phyloP scores from a whole-genome alignment of 805 yeast genomes.

The Lipomyces sp. region DNA sequence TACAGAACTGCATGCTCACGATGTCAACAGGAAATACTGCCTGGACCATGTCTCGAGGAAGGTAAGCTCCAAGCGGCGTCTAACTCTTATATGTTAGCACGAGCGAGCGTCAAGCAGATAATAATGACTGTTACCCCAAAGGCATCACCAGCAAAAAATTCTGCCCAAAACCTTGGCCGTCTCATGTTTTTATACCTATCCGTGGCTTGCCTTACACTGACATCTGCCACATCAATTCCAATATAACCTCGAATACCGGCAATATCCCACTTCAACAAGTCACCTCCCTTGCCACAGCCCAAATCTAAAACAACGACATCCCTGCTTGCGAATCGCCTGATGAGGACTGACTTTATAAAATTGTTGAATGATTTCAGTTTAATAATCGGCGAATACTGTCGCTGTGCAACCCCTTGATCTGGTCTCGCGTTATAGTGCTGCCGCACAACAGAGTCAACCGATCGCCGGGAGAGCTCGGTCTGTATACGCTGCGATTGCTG shows the following conservation, averaged over 20 bases:
- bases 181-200: constrained; percentile 67
- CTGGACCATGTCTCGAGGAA: constrained; percentile 52
- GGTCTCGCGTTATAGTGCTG: constrained; percentile 87
- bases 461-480: constrained; percentile 19
- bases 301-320: constrained; percentile 73
- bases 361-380: constrained; percentile 88
- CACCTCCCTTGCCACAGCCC: constrained; percentile 99
- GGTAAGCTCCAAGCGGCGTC: constrained; percentile 26
- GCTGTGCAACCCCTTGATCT: constrained; percentile 59
- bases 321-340: constrained; percentile 66
- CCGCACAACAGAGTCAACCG: constrained; percentile 69
- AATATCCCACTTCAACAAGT: constrained; percentile 83
- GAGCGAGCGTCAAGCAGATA: constrained; percentile 43
- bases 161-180: constrained; percentile 66
- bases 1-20: constrained; percentile 88
- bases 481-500: constrained; percentile 15
- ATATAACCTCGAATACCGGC: constrained; percentile 75
- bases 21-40: constrained; percentile 83
- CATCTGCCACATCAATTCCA: constrained; percentile 91
- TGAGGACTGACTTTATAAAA: constrained; percentile 83
- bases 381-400: constrained; percentile 81
- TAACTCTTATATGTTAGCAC: neutral
- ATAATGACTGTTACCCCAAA: constrained; percentile 57
- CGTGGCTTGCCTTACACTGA: constrained; percentile 82
- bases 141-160: constrained; percentile 91